A percentile compares a stretch with the other conserved stretches of the same genome.
Evolutionary conservation across 768 basidiomycete genomes (phyloP).

Genomic region (Tulasnella sp.): DNA sequence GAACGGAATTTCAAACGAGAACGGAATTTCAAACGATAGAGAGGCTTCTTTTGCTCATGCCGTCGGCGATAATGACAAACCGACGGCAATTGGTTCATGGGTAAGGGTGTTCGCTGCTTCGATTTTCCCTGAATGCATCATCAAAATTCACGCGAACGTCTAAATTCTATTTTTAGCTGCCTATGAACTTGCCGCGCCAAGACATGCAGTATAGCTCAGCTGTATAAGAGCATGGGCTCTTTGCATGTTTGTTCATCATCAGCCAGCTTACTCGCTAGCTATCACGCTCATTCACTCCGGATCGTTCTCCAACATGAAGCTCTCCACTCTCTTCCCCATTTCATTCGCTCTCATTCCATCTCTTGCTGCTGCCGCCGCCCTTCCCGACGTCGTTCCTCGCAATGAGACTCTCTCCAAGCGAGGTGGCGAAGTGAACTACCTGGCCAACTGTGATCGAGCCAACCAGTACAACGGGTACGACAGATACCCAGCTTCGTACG

Average conservation of each 20-base stretch:
- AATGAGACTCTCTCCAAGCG: neutral
- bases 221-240: neutral
- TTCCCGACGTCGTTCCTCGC: neutral
- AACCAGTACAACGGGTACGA: neutral
- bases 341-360: neutral
- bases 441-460: neutral
- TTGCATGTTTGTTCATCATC: neutral
- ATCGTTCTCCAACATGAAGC: neutral
- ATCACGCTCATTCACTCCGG: neutral
- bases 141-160: neutral
- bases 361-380: neutral
- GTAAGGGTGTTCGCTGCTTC: neutral
- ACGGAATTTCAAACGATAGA: too few relatives aligned
- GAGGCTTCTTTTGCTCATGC: too few relatives aligned
- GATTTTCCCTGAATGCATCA: neutral
- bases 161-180: neutral
- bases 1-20: too few relatives aligned
- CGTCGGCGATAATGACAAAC: too few relatives aligned
- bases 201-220: neutral
- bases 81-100: neutral
- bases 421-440: neutral
- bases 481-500: neutral
- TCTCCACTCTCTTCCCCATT: neutral
- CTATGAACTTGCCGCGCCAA: neutral
- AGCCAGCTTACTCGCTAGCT: neutral